Percentiles rank a stretch among this genome's conserved stretches.
Conservation (phyloP, 306 rosid genomes). For the Heteromeles arbutifolia region DNA sequence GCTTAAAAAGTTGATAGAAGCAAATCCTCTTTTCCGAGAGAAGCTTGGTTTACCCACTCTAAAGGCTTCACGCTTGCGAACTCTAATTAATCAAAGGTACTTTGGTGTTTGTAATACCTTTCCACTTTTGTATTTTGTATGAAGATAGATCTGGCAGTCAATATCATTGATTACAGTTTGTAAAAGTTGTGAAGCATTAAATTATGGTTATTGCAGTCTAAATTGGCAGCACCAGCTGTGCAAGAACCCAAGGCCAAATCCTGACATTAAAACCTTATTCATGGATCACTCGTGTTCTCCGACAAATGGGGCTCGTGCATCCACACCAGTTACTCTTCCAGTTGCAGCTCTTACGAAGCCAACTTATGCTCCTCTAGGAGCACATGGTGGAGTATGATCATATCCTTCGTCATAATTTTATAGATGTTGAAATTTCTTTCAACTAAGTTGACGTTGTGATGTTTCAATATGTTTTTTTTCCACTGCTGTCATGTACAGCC, state of each 20-base stretch:
- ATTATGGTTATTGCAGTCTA: conserved; percentile 9
- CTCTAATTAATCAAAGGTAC: conserved; percentile 25
- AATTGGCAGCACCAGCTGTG: conserved; percentile 28
- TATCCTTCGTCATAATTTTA: not conserved
- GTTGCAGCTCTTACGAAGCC: conserved; percentile 24
- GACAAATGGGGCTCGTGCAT: conserved; percentile 18
- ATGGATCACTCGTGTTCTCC: conserved; percentile 19
- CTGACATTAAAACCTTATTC: conserved; percentile 25
- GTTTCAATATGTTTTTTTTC: not conserved
- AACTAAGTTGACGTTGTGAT: not conserved
- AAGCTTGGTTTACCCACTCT: conserved; percentile 18
- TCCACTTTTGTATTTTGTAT: not conserved
- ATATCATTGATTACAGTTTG: not conserved
- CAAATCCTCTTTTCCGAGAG: conserved; percentile 19
- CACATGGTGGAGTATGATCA: conserved; percentile 11
- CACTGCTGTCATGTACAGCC: conserved; percentile 24
- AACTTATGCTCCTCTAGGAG: conserved; percentile 23
- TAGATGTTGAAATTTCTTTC: not conserved
- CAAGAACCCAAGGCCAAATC: conserved; percentile 21
- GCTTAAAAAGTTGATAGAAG: conserved; percentile 20
- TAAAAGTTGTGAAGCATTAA: not conserved
- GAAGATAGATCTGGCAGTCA: not conserved
- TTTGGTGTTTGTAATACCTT: not conserved
- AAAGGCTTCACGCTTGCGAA: conserved; percentile 13
- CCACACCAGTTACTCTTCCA: conserved; percentile 20